phyloP scores from a whole-genome alignment of 352 stramenopile species.

The Pythium rishiriense region DNA sequence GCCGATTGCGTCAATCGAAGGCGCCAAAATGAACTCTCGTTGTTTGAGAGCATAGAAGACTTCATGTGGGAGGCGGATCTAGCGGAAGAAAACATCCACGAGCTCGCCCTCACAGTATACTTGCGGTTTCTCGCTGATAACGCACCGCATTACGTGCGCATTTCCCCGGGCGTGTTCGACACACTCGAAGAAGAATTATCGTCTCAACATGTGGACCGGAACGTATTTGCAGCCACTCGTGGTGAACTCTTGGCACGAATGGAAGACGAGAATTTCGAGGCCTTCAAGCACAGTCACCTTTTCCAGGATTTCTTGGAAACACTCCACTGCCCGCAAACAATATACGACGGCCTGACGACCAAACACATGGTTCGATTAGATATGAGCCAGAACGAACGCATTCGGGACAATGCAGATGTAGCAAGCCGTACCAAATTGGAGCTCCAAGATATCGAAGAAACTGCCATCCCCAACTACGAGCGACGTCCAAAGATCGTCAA shows the following conservation, averaged over 20 bases:
- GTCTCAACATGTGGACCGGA: conserved; percentile 35
- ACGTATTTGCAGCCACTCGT: conserved; percentile 45
- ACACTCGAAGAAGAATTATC: conserved; percentile 48
- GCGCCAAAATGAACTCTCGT: conserved; percentile 45
- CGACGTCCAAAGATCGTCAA: conserved; percentile 1
- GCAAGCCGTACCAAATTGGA: neutral
- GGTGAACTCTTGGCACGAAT: conserved; percentile 53
- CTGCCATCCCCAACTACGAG: conserved; percentile 14
- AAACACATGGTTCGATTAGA: conserved; percentile 36
- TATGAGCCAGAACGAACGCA: conserved; percentile 34
- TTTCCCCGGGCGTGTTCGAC: conserved; percentile 32
- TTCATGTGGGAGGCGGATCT: conserved; percentile 60
- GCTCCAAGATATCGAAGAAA: conserved; percentile 25
- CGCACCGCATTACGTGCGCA: conserved; percentile 33
- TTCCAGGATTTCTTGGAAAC: conserved; percentile 52
- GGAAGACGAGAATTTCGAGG: conserved; percentile 47
- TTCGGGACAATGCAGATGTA: neutral
- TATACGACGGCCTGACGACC: conserved; percentile 44
- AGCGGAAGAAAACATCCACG: conserved; percentile 49
- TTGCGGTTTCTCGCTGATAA: conserved; percentile 50
- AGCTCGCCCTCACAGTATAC: conserved; percentile 60
- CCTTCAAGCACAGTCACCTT: conserved; percentile 43
- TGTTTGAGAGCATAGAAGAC: conserved; percentile 72
- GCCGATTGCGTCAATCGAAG: conserved; percentile 51
- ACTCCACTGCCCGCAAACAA: conserved; percentile 45